Base-by-base conservation (phyloP, 306 rosid species). In the Gastrolobium villosum region DNA sequence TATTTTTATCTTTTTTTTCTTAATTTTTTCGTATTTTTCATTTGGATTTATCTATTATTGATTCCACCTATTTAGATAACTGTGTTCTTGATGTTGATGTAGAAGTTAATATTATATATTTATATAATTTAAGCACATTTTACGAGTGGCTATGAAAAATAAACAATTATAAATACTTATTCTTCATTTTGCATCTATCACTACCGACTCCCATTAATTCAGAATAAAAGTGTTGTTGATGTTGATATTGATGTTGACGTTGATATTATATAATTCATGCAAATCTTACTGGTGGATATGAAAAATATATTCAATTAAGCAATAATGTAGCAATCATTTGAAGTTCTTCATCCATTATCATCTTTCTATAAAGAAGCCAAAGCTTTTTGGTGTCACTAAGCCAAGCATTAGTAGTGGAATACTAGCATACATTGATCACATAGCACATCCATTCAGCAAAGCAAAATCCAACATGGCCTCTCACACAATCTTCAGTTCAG, bases 401-500 rank as follows among this genome's bases (percentile, higher is more conserved):
- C 41, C 6, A 10, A 59, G 40, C 34, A 55, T 26, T 20, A 20
- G 26, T 20, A 20, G 26, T 20, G 26, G 26, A 20, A 20, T 20
- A 20, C 26, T 20, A 20, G 26, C 43, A 60, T 26, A 20, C 10
- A n/a, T 6, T 10, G 26, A 56, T 57, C 26, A 13, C 54, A 52
- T 52, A 52, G 61, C 61, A 54, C 3, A 56, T 28, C 5, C 5
- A 20, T n/a, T 62, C 5, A 6, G 55, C 31, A 45, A 5, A 46
- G 30, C 56, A 44, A 71, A 40, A n/a, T 5, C 14, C 9, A 11
- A 48, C 10, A 35, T 60, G 66, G 43, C 44, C 28, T 11, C 28
- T 60, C 66, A 2, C 9, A 4, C 66, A 35, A 60, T 60, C 66
- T 60, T 60, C 28, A 35, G 35, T 35, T 60, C 66, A 34, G 44